These are phyloP conservation scores for Cryptosporidium tyzzeri DNA, from an alignment of 169 alveolate genomes.

Conservation along the genomic window DNA sequence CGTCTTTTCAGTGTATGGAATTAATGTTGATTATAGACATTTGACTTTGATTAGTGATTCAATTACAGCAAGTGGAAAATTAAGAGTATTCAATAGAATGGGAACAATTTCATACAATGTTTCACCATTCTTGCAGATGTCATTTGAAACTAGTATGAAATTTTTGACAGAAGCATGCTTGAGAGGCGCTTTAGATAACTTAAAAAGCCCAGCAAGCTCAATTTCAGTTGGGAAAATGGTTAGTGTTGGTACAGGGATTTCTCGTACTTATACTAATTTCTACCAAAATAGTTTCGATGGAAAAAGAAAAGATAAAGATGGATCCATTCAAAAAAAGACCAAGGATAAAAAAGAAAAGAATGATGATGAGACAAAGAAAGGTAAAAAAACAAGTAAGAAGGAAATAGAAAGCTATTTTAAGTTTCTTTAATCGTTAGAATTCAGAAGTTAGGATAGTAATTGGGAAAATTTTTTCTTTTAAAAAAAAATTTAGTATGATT, in stretches of 20 bases:
- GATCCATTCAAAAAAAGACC: background rate
- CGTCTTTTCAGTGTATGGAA: slow-evolving; percentile 97
- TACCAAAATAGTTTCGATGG: background rate
- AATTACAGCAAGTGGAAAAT: slow-evolving; percentile 95
- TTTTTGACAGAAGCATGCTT: slow-evolving; percentile 92
- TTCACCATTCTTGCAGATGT: slow-evolving; percentile 96
- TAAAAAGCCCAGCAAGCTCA: slow-evolving; percentile 84
- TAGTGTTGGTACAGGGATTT: slow-evolving; percentile 57
- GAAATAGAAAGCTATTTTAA: slow-evolving; percentile 12
- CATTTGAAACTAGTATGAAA: slow-evolving; percentile 96
- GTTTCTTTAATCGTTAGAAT: slow-evolving; percentile 20
- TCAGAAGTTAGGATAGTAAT: background rate
- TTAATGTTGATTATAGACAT: slow-evolving; percentile 95
- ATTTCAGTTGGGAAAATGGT: slow-evolving; percentile 65
- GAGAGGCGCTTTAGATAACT: slow-evolving; percentile 82
- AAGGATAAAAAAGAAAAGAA: background rate
- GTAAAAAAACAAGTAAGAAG: background rate
- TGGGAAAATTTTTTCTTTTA: no score
- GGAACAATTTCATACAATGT: slow-evolving; percentile 46
- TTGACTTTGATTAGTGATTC: slow-evolving; percentile 96
- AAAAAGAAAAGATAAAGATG: background rate
- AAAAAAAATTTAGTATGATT: background rate
- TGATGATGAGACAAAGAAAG: background rate
- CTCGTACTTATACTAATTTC: slow-evolving; percentile 49
- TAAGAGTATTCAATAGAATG: slow-evolving; percentile 88